Evolutionary conservation across 2,329 filamentous ascomycete species (phyloP).

Genomic region (Exutisphaerella laricina): DNA sequence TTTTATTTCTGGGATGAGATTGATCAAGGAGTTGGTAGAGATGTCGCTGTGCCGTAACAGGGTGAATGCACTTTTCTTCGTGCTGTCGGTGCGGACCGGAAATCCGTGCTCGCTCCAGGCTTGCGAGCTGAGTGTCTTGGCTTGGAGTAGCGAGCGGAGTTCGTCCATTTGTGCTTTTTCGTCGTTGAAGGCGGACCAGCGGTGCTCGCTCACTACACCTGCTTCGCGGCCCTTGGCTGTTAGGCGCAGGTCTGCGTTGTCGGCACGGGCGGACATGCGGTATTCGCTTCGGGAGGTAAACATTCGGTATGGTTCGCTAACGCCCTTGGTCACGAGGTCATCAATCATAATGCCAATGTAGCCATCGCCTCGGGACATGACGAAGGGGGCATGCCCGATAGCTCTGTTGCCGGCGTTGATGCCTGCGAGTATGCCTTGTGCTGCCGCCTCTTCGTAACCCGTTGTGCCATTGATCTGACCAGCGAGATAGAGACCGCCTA

Average conservation of each 20-base stretch:
- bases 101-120: slow-evolving; percentile 69
- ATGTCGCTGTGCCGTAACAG: slow-evolving; percentile 65
- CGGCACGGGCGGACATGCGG: slow-evolving; percentile 82
- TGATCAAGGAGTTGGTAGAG: slow-evolving; percentile 52
- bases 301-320: slow-evolving; percentile 96
- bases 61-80: slow-evolving; percentile 68
- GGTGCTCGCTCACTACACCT: slow-evolving; percentile 70
- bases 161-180: slow-evolving; percentile 62
- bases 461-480: slow-evolving; percentile 98
- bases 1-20: slow-evolving; percentile 52
- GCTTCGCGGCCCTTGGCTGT: slow-evolving; percentile 70
- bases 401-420: slow-evolving; percentile 88
- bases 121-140: slow-evolving; percentile 53
- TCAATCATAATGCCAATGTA: slow-evolving; percentile 99
- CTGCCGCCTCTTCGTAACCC: slow-evolving; percentile 94
- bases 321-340: slow-evolving; percentile 92
- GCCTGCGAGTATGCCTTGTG: slow-evolving; percentile 85
- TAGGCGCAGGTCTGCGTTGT: slow-evolving; percentile 87
- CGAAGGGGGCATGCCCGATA: slow-evolving; percentile 58
- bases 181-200: slow-evolving; percentile 67
- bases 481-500: slow-evolving; percentile 80
- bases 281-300: slow-evolving; percentile 96
- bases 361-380: slow-evolving; percentile 74
- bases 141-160: slow-evolving; percentile 54
- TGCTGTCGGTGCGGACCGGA: slow-evolving; percentile 59